Evolutionary conservation across 179 eudicot species (phyloP), one percentile per base, ranked within the genome.

Genomic region (Sideroxylon spinosum): DNA sequence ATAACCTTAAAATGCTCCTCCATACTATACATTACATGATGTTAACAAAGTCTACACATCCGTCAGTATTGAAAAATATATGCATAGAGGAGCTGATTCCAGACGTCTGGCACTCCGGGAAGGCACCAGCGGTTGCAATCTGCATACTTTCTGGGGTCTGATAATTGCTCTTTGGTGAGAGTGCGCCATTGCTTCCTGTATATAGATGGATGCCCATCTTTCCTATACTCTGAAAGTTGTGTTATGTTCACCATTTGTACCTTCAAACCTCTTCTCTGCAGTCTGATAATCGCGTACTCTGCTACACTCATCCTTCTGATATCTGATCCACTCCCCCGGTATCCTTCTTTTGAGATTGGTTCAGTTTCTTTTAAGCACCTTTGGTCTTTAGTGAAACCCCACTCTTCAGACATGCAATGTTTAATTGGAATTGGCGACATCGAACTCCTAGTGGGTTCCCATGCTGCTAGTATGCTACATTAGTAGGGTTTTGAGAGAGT

Each of bases 301-400:
- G 86, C 94, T 13, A 84, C 88, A 19, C 75, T 64, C 94, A 91
- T 90, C 81, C 91, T 85, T 9, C 86, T 85, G 49, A 89, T 89
- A 61, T 93, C 89, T 13, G 97, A 81, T 6, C 90, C 90, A 0
- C 81, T 81, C 19, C 98, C 94, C 85, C 85, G 78, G 25, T 89
- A 92, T 0, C 92, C 90, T 59, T 88, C 79, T 77, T 85, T 78
- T 16, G 20, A 67, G 71, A 94, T 86, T 29, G 90, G 83, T 12
- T 75, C 81, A 13, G 93, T 91, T 82, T 94, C 98, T 26, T 81
- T 91, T 83, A 82, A 91, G 82, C 97, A 94, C 63, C 84, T 91
- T 65, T 79, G 80, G 2, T 88, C 90, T 0, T 65, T 46, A 7
- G 85, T 75, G 53, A 81, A 81, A 12, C 84, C 86, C 97, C 98